A percentile compares a stretch with the other conserved stretches of the same genome.
Evolutionary conservation across 371 early-diverging fungal genomes (phyloP).

Genomic region (Mucor lusitanicus): DNA sequence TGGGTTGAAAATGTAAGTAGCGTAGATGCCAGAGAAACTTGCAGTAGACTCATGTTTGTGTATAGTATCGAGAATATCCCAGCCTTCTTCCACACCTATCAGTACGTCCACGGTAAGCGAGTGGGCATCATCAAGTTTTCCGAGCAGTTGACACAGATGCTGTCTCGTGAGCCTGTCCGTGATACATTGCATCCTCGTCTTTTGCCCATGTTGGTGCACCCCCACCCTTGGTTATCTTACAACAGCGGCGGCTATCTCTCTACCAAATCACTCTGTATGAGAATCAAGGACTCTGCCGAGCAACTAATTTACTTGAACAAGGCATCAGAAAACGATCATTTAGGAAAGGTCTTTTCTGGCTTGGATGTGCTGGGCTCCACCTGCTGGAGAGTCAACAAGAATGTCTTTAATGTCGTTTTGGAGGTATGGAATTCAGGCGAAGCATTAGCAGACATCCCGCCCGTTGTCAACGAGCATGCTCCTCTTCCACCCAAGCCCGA

Average conservation of each 20-base stretch:
- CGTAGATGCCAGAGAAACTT: neutral
- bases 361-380: constrained; percentile 92
- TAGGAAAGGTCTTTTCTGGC: constrained; percentile 71
- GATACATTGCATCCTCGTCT: constrained; percentile 75
- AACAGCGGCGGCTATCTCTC: constrained; percentile 92
- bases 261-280: constrained; percentile 70
- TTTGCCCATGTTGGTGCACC: constrained; percentile 95
- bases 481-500: constrained; percentile 66
- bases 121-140: constrained; percentile 79
- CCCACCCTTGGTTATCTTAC: constrained; percentile 92
- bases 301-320: constrained; percentile 78
- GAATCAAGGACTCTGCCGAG: constrained; percentile 75
- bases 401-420: constrained; percentile 76
- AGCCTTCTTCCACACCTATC: constrained; percentile 84
- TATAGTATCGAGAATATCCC: constrained; percentile 58
- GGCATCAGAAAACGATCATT: constrained; percentile 78
- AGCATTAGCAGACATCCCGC: constrained; percentile 71
- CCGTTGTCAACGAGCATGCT: constrained; percentile 36
- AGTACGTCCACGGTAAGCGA: constrained; percentile 63
- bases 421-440: constrained; percentile 91
- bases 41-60: neutral
- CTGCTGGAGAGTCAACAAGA: constrained; percentile 87
- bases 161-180: constrained; percentile 65
- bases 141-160: constrained; percentile 68
- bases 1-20: constrained; percentile 37